These are phyloP conservation scores for Nelumbo lutea DNA, from an alignment of 164 flowering plant genomes.

Conservation along the genomic window DNA sequence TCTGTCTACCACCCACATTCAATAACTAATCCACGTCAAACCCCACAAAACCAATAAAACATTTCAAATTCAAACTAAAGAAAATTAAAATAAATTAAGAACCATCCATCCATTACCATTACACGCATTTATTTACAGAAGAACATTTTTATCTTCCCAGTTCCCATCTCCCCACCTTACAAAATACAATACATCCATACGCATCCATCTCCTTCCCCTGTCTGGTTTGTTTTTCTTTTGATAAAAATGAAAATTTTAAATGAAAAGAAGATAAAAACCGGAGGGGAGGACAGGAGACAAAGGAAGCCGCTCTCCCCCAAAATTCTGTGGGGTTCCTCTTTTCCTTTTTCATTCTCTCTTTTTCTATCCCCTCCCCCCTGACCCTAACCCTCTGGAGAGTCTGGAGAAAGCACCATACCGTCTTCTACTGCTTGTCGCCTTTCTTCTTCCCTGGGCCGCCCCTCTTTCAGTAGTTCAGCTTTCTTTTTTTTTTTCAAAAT, in stretches of 20 bases:
- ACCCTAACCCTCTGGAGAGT: no score
- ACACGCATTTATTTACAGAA: no score
- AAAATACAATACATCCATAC: no score
- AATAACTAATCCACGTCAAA: no score
- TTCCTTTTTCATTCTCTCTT: neutral
- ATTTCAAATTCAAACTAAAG: no score
- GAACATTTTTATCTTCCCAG: no score
- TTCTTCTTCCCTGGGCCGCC: constrained; percentile 3
- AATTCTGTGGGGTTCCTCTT: neutral
- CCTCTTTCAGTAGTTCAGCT: neutral
- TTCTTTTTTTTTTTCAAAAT: neutral
- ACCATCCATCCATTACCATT: no score
- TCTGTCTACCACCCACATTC: no score
- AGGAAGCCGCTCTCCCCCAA: neutral
- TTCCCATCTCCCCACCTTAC: neutral
- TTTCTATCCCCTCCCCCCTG: neutral
- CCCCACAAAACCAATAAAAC: no score
- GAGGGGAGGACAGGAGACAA: neutral
- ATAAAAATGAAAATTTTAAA: no score
- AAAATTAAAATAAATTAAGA: no score
- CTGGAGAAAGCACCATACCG: constrained; percentile 20
- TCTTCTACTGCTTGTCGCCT: constrained; percentile 23
- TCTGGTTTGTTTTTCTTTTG: no score
- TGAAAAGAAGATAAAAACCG: neutral
- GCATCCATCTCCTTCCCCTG: neutral